phyloP scores from a whole-genome alignment of 2,329 filamentous ascomycete genomes.

The Thermothelomyces thermophilus region DNA sequence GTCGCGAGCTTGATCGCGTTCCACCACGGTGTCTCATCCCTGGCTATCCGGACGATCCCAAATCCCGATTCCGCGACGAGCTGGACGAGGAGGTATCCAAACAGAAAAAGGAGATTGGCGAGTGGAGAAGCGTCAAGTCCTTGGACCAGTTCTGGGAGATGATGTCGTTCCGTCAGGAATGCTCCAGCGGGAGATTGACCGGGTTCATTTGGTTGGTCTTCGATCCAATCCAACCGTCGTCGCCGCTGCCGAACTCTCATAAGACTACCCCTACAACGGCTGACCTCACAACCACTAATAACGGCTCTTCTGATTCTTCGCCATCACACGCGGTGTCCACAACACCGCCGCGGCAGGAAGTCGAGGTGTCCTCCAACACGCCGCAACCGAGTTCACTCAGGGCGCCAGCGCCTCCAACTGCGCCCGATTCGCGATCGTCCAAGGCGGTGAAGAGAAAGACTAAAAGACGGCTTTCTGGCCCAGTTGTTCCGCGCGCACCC shows the following conservation, averaged over 20 bases:
- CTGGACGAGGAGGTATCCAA: conserved; percentile 74
- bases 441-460: conserved; percentile 33
- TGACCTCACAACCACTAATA: no score
- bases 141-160: conserved; percentile 97
- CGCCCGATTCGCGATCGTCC: conserved; percentile 16
- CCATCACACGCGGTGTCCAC: conserved; percentile 26
- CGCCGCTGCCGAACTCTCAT: not conserved
- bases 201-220: conserved; percentile 95
- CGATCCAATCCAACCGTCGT: conserved; percentile 37
- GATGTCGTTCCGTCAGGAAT: conserved; percentile 96
- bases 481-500: conserved; percentile 57
- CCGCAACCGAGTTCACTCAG: conserved; percentile 26
- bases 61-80: conserved; percentile 81
- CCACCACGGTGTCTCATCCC: conserved; percentile 82
- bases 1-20: conserved; percentile 51
- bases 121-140: conserved; percentile 77
- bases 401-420: not conserved
- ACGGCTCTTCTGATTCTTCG: no score
- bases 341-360: conserved; percentile 31
- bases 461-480: conserved; percentile 45
- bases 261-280: not conserved
- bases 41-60: conserved; percentile 90
- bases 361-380: conserved; percentile 16
- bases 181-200: conserved; percentile 82
- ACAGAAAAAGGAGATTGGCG: conserved; percentile 51